Base-by-base conservation (phyloP, 139 green algal species). In the Chlamydomonas urium region DNA sequence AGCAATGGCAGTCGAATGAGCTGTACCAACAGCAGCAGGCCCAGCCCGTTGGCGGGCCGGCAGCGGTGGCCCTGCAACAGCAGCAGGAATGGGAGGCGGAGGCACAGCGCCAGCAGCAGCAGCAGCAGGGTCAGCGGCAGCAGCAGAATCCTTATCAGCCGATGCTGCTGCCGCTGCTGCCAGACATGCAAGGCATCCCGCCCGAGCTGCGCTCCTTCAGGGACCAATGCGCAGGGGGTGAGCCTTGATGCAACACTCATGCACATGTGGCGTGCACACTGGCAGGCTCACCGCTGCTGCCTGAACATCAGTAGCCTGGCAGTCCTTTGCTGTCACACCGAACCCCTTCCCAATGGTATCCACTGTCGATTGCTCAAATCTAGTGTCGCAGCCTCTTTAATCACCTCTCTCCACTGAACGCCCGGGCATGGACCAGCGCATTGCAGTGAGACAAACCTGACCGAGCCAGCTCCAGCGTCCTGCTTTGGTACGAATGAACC, bases 171-270 rank as follows among this genome's bases (percentile, higher is more conserved):
- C 1, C 65, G 17, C 29, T 19, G 5, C 38, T 45, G 1, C 37
- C 67, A 1, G 47, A 66, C 48, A 56, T 32, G 53, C 53, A 26
- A 42, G 6, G 21, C 26, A 67, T 67, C 5, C 32, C 31, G 32
- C 32, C 32, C 14, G 60, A 45, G 32, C 60, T 67, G 32, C 10
- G 19, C 19, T 6, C 32, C 4, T 67, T 67, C 60, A 42, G 60
- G 33, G 60, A 67, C 33, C 60, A 67, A 21, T 67, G 60, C 29
- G 60, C 60, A 8, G 8, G 19, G 29, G 60, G 60, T 67, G 29
- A 45, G 60, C 42, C 32, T 32, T 31, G 23, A 34, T 32, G 19
- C 53, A 62, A 5, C 10, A 29, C 23, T 62, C 10, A 50, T 31
- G 17, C 53, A 31, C n/a, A 17, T 31, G 19, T 62, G 53, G 53